Conservation (phyloP, 1,284 basidiomycete genomes). For the Trametes versicolor region DNA sequence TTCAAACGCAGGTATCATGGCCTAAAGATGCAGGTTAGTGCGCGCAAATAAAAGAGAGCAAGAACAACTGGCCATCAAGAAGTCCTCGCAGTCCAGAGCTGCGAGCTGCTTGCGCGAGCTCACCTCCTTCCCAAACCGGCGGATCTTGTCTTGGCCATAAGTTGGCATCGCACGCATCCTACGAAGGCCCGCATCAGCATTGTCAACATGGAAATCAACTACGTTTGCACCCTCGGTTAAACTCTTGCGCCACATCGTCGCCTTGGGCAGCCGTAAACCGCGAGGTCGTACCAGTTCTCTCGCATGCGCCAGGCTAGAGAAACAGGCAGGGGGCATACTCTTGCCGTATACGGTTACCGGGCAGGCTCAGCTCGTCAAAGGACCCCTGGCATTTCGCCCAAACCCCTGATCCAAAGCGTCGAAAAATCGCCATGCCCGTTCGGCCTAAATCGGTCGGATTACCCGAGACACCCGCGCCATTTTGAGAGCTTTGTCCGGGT, state of each 20-base stretch:
- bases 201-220: not conserved
- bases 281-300: too few relatives aligned
- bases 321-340: too few relatives aligned
- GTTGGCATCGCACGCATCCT: conserved; percentile 42
- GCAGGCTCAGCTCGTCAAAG: too few relatives aligned
- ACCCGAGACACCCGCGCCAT: too few relatives aligned
- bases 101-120: conserved; percentile 42
- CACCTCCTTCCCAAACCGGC: conserved; percentile 39
- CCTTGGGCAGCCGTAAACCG: conserved; percentile 8
- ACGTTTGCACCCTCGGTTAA: conserved; percentile 37
- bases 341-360: too few relatives aligned
- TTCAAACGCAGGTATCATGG: conserved; percentile 42
- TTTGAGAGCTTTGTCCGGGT: too few relatives aligned
- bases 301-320: too few relatives aligned
- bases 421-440: too few relatives aligned
- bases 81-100: conserved; percentile 44
- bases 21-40: not conserved
- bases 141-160: conserved; percentile 42
- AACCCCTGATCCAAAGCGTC: too few relatives aligned
- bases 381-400: too few relatives aligned
- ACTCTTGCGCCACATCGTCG: conserved; percentile 3
- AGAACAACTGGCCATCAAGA: conserved; percentile 38
- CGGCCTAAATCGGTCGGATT: too few relatives aligned
- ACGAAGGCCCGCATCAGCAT: not conserved
- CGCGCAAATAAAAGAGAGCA: too few relatives aligned